Evolutionary conservation across 495 filamentous ascomycete genomes (phyloP).

Genomic region (Lasiosphaeria ovina): DNA sequence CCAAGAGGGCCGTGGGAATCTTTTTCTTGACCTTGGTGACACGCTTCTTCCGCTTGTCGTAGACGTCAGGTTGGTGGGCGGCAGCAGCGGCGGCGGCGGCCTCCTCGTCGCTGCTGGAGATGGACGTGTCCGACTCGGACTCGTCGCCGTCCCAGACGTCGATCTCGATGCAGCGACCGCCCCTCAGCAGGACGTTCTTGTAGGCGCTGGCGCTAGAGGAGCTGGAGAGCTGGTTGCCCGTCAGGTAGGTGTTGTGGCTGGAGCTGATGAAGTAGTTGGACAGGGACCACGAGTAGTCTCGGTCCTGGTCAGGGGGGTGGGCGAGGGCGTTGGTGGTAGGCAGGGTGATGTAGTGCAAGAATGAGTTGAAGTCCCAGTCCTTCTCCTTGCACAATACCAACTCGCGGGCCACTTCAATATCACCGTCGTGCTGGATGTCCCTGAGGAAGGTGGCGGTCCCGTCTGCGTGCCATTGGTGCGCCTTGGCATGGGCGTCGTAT

Average conservation of each 20-base stretch:
- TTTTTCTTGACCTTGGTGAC: conserved; percentile 35
- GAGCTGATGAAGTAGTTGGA: conserved; percentile 88
- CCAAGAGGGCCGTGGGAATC: conserved; percentile 37
- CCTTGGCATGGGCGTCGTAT: conserved; percentile 34
- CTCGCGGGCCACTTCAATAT: conserved; percentile 25
- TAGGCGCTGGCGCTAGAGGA: conserved; percentile 79
- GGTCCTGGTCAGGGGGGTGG: conserved; percentile 44
- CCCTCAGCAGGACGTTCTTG: conserved; percentile 73
- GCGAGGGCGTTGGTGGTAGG: conserved; percentile 46
- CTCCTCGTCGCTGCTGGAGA: conserved; percentile 32
- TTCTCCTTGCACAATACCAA: conserved; percentile 12
- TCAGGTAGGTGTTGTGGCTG: conserved; percentile 94
- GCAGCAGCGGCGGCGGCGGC: conserved; percentile 6
- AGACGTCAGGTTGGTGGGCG: neutral
- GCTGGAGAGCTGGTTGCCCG: conserved; percentile 87
- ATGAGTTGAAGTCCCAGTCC: conserved; percentile 47
- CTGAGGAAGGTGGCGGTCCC: conserved; percentile 38
- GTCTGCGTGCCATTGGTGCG: conserved; percentile 37
- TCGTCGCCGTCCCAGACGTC: conserved; percentile 90
- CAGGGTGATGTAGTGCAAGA: conserved; percentile 62
- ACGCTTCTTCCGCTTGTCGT: conserved; percentile 22
- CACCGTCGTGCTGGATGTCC: conserved; percentile 35
- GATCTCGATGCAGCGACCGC: conserved; percentile 93
- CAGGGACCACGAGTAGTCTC: conserved; percentile 64
- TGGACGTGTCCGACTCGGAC: conserved; percentile 39